These are phyloP conservation scores for Sphaerulina populicola DNA, from an alignment of 2,329 filamentous ascomycete species.

Conservation along the genomic window DNA sequence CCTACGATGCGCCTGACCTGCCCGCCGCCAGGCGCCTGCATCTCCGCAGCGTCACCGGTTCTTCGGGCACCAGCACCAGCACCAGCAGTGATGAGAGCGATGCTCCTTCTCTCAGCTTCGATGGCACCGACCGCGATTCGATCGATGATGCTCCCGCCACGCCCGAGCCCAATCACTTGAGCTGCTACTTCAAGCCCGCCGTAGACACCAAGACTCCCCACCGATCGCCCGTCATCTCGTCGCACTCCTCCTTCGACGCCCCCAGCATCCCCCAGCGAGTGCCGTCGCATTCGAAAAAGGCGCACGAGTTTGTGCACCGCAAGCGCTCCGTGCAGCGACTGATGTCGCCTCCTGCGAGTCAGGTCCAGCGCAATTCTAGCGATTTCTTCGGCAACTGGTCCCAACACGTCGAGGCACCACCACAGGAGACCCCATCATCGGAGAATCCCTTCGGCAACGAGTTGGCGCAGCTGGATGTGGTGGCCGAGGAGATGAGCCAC, in stretches of 20 bases:
- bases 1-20: constrained; percentile 87
- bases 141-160: constrained; percentile 39
- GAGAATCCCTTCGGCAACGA: constrained; percentile 76
- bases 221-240: constrained; percentile 53
- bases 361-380: constrained; percentile 43
- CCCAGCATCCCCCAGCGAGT: constrained; percentile 70
- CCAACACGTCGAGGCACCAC: constrained; percentile 37
- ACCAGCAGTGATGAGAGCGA: constrained; percentile 61
- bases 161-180: constrained; percentile 47
- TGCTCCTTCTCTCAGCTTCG: constrained; percentile 45
- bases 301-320: constrained; percentile 65
- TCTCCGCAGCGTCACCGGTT: constrained; percentile 21
- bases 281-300: constrained; percentile 81
- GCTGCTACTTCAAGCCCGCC: constrained; percentile 51
- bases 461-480: constrained; percentile 82
- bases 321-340: constrained; percentile 52
- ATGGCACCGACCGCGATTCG: constrained; percentile 58
- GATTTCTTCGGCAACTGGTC: constrained; percentile 36
- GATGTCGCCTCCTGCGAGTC: constrained; percentile 41
- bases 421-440: constrained; percentile 24
- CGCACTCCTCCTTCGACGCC: constrained; percentile 42
- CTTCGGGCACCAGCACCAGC: constrained; percentile 36
- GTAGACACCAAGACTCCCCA: constrained; percentile 26
- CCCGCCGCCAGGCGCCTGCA: constrained; percentile 26
- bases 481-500: constrained; percentile 74